These are phyloP conservation scores for Lentithecium fluviatile DNA, from an alignment of 495 filamentous ascomycete species.

Conservation along the genomic window DNA sequence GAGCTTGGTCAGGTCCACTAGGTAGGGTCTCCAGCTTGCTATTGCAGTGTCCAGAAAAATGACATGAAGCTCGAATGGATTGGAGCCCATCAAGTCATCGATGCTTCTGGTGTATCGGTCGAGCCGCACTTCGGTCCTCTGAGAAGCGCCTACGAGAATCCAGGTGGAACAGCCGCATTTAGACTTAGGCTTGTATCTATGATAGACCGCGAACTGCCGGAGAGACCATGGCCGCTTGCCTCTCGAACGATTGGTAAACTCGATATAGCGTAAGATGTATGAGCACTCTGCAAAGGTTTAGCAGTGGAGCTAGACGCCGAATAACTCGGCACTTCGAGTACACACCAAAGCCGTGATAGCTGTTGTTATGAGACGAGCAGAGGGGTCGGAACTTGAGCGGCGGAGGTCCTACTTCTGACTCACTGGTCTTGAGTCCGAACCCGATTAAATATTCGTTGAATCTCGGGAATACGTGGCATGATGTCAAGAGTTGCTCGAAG, in stretches of 20 bases:
- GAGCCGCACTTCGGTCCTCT: conserved; percentile 10
- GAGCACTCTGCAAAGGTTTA: conserved; percentile 5
- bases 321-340: neutral
- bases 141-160: conserved; percentile 17
- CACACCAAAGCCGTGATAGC: conserved; percentile 15
- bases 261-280: conserved; percentile 19
- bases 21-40: conserved; percentile 10
- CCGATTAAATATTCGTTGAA: conserved; percentile 19
- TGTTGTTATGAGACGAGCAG: conserved; percentile 9
- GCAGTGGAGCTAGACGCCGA: neutral
- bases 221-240: conserved; percentile 21
- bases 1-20: conserved; percentile 5
- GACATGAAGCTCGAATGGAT: conserved; percentile 22
- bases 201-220: conserved; percentile 22
- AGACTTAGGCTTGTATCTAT: conserved; percentile 18
- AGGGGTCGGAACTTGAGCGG: conserved; percentile 18
- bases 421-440: conserved; percentile 12
- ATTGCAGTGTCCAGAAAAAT: conserved; percentile 24
- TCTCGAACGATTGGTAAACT: conserved; percentile 16
- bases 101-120: conserved; percentile 21
- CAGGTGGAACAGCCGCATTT: conserved; percentile 8
- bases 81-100: neutral
- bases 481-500: conserved; percentile 17
- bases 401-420: conserved; percentile 18
- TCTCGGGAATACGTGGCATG: conserved; percentile 18